These are phyloP conservation scores for Lasiosphaeria miniovina DNA, from an alignment of 495 filamentous ascomycete genomes.

Conservation along the genomic window DNA sequence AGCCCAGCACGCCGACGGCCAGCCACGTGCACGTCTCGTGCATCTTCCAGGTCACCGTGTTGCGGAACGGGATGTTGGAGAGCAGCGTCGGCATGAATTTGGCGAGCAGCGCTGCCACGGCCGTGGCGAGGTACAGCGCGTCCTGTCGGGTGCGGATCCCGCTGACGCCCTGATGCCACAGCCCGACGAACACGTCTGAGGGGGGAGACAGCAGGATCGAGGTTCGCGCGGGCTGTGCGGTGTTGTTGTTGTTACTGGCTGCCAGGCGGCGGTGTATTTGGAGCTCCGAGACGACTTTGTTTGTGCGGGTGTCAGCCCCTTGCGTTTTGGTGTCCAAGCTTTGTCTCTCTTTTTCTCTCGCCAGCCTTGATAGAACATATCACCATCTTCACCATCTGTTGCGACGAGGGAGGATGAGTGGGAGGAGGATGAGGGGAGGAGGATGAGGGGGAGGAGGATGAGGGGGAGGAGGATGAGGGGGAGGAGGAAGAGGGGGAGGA, in stretches of 20 bases:
- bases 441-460: neutral
- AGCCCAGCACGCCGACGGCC: constrained; percentile 18
- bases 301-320: neutral
- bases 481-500: neutral
- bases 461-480: neutral
- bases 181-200: constrained; percentile 4
- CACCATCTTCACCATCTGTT: neutral
- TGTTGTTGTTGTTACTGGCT: neutral
- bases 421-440: neutral
- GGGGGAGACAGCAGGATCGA: constrained; percentile 8
- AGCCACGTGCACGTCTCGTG: constrained; percentile 34
- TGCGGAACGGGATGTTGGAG: constrained; percentile 36
- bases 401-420: neutral
- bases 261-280: constrained; percentile 3
- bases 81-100: constrained; percentile 40
- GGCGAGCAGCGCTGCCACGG: constrained; percentile 34
- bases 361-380: neutral
- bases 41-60: constrained; percentile 32
- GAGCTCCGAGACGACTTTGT: neutral
- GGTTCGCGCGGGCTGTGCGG: neutral
- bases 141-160: neutral
- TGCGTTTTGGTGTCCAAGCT: neutral
- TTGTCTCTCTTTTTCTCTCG: neutral
- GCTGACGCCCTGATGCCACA: neutral
- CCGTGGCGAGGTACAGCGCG: constrained; percentile 11